phyloP scores from a whole-genome alignment of 805 yeast genomes.

The Saturnispora mendoncae region DNA sequence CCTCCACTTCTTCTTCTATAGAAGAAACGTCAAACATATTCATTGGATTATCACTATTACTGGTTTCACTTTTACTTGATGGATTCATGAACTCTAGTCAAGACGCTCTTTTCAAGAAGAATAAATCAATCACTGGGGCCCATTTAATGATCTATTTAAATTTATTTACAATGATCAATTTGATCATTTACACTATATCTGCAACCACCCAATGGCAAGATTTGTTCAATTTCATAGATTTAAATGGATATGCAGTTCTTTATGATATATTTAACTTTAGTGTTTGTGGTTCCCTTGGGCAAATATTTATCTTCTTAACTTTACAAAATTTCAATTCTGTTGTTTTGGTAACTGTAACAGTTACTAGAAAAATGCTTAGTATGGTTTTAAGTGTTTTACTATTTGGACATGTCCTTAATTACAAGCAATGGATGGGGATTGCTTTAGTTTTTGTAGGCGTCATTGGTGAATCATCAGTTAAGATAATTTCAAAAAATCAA shows the following conservation, averaged over 20 bases:
- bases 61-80: conserved; percentile 64
- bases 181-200: conserved; percentile 39
- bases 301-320: conserved; percentile 83
- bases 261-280: conserved; percentile 60
- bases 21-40: conserved; percentile 18
- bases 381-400: conserved; percentile 83
- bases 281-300: conserved; percentile 82
- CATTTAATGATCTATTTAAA: conserved; percentile 73
- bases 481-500: conserved; percentile 20
- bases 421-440: conserved; percentile 73
- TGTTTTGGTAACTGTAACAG: conserved; percentile 84
- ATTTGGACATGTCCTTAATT: conserved; percentile 67
- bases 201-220: conserved; percentile 44
- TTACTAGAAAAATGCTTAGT: conserved; percentile 91
- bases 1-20: not conserved
- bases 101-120: conserved; percentile 61
- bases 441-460: conserved; percentile 77
- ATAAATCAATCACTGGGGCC: conserved; percentile 58
- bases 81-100: conserved; percentile 93
- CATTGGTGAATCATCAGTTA: conserved; percentile 61
- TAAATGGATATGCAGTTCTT: conserved; percentile 44
- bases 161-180: conserved; percentile 36
- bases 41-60: conserved; percentile 54
- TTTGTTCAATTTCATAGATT: conserved; percentile 37
- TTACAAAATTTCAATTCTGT: conserved; percentile 80